A percentile compares a stretch with the other conserved stretches of the same genome.
phyloP scores from a whole-genome alignment of 2,329 filamentous ascomycete species.

The Colletotrichum spaethianum region DNA sequence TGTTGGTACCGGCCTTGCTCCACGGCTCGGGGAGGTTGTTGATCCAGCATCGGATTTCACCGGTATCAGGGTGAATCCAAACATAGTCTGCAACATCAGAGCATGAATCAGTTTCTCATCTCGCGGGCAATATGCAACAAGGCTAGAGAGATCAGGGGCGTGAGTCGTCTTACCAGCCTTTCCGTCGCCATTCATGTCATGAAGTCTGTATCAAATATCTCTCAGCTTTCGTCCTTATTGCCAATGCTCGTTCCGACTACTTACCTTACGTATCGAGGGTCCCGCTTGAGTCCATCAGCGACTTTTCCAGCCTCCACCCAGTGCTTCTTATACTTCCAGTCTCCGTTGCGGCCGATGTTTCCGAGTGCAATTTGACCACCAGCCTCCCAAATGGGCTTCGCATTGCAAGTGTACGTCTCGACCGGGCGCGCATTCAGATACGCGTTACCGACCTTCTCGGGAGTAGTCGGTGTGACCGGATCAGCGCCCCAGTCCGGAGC shows the following conservation, averaged over 20 bases:
- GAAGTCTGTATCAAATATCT: constrained; percentile 1
- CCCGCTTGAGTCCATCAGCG: constrained; percentile 20
- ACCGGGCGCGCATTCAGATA: neutral
- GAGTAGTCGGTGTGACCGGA: neutral
- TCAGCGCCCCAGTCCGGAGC: constrained; percentile 27
- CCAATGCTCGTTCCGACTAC: neutral
- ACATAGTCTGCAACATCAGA: constrained; percentile 34
- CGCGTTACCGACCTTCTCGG: neutral
- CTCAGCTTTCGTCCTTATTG: neutral
- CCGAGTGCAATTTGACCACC: constrained; percentile 36
- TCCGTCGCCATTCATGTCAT: constrained; percentile 44
- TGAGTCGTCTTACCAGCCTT: constrained; percentile 31
- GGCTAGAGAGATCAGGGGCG: neutral
- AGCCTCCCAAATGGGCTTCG: constrained; percentile 13
- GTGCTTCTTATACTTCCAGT: constrained; percentile 40
- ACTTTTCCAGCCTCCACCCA: constrained; percentile 25
- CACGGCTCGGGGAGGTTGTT: constrained; percentile 41
- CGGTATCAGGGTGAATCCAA: constrained; percentile 39
- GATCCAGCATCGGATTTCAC: constrained; percentile 42
- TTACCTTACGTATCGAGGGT: constrained; percentile 16
- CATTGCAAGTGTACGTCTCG: neutral
- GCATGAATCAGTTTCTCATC: neutral
- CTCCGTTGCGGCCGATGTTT: constrained; percentile 25
- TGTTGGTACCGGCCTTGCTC: constrained; percentile 38
- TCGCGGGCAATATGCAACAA: neutral